Conservation (phyloP, 306 rosid species). For the Elaeagnus macrophylla region DNA sequence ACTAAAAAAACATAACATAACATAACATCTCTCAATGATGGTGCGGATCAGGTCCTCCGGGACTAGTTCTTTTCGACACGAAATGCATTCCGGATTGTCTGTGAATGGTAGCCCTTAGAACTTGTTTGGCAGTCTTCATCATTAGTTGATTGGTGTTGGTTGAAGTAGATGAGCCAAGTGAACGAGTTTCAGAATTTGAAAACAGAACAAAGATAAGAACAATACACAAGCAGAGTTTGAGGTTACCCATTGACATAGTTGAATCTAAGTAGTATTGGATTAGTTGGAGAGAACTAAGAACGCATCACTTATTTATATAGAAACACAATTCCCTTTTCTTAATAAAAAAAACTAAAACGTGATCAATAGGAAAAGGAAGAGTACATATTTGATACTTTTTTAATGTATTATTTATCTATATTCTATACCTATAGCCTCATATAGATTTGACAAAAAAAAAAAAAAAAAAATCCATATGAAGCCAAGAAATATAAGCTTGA, state of each 20-base stretch:
- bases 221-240: background rate
- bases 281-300: background rate
- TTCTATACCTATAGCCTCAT: too few relatives aligned
- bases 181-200: conserved; percentile 12
- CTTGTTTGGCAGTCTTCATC: conserved; percentile 19
- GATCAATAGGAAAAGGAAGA: too few relatives aligned
- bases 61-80: conserved; percentile 22
- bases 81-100: conserved; percentile 9
- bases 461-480: too few relatives aligned
- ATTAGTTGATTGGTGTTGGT: background rate
- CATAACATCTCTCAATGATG: conserved; percentile 21
- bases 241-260: background rate
- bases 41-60: conserved; percentile 35
- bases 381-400: too few relatives aligned
- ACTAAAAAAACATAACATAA: background rate
- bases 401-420: too few relatives aligned
- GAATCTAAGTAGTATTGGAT: background rate
- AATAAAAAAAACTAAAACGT: too few relatives aligned
- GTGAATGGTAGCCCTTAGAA: conserved; percentile 16
- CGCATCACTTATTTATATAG: background rate
- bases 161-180: background rate
- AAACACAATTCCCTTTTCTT: too few relatives aligned
- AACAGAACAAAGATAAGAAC: conserved; percentile 6
- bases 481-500: too few relatives aligned
- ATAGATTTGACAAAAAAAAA: too few relatives aligned